A percentile compares a stretch with the other conserved stretches of the same genome.
phyloP scores from a whole-genome alignment of 805 yeast genomes.

The Spathaspora boniae region DNA sequence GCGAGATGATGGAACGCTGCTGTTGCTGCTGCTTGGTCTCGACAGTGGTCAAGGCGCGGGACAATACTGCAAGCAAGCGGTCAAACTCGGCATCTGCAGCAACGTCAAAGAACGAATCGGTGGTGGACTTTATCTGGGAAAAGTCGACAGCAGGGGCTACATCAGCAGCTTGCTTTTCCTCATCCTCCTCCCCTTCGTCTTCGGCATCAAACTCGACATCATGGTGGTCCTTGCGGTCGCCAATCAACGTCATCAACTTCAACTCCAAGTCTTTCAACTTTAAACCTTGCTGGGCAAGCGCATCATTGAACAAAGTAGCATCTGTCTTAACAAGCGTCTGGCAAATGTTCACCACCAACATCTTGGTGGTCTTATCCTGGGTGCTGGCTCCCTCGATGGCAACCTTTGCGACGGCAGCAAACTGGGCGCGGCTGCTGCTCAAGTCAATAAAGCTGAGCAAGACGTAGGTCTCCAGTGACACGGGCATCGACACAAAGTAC shows the following conservation, averaged over 20 bases:
- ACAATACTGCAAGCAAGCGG: slow-evolving; percentile 38
- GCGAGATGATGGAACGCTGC: slow-evolving; percentile 12
- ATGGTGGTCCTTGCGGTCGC: slow-evolving; percentile 22
- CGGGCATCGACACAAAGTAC: slow-evolving; percentile 24
- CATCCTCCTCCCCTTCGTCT: slow-evolving; percentile 19
- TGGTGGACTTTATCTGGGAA: slow-evolving; percentile 12
- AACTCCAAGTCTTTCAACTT: slow-evolving; percentile 43
- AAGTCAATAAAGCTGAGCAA: slow-evolving; percentile 23
- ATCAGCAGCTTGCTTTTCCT: too few relatives aligned
- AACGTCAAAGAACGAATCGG: slow-evolving; percentile 18
- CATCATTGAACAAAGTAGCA: slow-evolving; percentile 17
- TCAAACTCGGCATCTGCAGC: slow-evolving; percentile 39
- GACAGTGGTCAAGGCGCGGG: slow-evolving; percentile 37
- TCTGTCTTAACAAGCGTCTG: slow-evolving; percentile 19
- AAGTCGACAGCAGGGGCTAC: too few relatives aligned
- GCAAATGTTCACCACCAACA: slow-evolving; percentile 12
- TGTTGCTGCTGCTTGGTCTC: slow-evolving; percentile 13
- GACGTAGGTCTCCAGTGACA: slow-evolving; percentile 16
- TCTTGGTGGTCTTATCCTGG: slow-evolving; percentile 15
- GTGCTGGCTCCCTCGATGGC: slow-evolving; percentile 8
- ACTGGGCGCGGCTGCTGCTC: slow-evolving; percentile 10
- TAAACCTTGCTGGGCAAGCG: slow-evolving; percentile 17
- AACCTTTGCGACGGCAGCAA: slow-evolving; percentile 4
- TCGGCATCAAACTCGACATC: slow-evolving; percentile 33
- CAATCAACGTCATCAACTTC: slow-evolving; percentile 62